Evolutionary conservation across 2,329 filamentous ascomycete genomes (phyloP).

Genomic region (Sclerotinia minor): DNA sequence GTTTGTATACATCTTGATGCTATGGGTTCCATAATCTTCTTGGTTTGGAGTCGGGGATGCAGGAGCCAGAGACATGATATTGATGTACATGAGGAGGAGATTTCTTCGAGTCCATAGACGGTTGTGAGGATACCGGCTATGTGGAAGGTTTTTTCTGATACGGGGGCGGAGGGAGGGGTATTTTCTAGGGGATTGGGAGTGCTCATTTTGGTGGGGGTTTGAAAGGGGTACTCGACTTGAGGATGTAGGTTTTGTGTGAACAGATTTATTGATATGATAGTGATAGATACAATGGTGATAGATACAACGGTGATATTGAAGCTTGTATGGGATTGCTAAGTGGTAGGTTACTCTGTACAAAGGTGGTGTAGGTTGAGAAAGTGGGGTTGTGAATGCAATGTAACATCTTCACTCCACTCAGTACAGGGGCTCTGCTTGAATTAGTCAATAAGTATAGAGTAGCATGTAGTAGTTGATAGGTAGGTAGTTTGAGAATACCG

Average conservation of each 20-base stretch:
- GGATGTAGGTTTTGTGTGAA: too few species aligned
- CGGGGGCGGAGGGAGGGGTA: constrained; percentile 29
- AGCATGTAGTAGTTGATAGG: too few species aligned
- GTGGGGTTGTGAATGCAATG: constrained; percentile 19
- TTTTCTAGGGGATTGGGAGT: constrained; percentile 30
- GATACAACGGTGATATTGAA: neutral
- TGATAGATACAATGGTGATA: too few species aligned
- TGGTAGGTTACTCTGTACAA: neutral
- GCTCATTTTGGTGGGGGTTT: neutral
- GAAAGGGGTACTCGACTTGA: neutral
- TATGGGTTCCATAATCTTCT: constrained; percentile 73
- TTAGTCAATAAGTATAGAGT: neutral
- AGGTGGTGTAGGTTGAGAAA: neutral
- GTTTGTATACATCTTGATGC: constrained; percentile 67
- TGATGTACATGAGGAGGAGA: constrained; percentile 53
- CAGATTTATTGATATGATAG: too few species aligned
- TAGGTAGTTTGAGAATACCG: neutral
- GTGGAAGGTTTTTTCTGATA: constrained; percentile 66
- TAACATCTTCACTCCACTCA: constrained; percentile 17
- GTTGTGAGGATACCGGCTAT: constrained; percentile 79
- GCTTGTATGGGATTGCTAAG: constrained; percentile 6
- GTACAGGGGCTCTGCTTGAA: neutral
- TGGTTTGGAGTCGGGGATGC: constrained; percentile 71
- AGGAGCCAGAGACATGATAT: constrained; percentile 89
- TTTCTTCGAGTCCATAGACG: constrained; percentile 77